Percentiles rank a stretch among this genome's conserved stretches.
Conservation (phyloP, 2,329 filamentous ascomycete species). For the Clonostachys byssicola region DNA sequence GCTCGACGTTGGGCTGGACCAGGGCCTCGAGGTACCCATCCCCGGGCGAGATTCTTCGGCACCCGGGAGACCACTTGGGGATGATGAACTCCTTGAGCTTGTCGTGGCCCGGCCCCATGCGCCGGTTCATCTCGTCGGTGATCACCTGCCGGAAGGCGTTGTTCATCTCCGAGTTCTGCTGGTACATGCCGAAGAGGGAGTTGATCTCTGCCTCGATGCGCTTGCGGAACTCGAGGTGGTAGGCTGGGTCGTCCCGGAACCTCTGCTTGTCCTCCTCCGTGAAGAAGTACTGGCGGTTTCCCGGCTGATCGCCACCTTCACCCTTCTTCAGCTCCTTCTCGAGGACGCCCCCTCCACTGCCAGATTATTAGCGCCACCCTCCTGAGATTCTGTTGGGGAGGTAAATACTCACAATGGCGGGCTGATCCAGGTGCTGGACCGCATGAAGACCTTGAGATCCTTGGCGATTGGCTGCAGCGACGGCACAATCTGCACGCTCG, state of each 20-base stretch:
- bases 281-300: conserved; percentile 32
- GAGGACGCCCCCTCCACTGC: conserved; percentile 13
- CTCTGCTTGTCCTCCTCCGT: conserved; percentile 28
- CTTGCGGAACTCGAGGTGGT: conserved; percentile 34
- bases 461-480: conserved; percentile 27
- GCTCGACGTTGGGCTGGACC: conserved; percentile 35
- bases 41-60: conserved; percentile 33
- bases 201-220: conserved; percentile 36
- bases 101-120: conserved; percentile 33
- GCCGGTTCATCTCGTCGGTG: conserved; percentile 33
- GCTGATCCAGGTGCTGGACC: conserved; percentile 20
- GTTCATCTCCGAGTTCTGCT: conserved; percentile 30
- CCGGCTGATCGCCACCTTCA: conserved; percentile 18
- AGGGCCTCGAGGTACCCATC: conserved; percentile 36
- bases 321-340: conserved; percentile 17
- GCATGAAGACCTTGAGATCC: conserved; percentile 19
- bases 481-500: conserved; percentile 46
- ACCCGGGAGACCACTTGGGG: conserved; percentile 37
- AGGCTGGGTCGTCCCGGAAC: conserved; percentile 31
- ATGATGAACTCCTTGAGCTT: conserved; percentile 32
- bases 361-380: neutral
- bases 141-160: conserved; percentile 30
- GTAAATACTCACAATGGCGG: conserved; percentile 3
- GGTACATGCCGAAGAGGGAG: conserved; percentile 33
- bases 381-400: neutral